phyloP scores from a whole-genome alignment of 2,329 filamentous ascomycete genomes.

The Penicillium sp. region DNA sequence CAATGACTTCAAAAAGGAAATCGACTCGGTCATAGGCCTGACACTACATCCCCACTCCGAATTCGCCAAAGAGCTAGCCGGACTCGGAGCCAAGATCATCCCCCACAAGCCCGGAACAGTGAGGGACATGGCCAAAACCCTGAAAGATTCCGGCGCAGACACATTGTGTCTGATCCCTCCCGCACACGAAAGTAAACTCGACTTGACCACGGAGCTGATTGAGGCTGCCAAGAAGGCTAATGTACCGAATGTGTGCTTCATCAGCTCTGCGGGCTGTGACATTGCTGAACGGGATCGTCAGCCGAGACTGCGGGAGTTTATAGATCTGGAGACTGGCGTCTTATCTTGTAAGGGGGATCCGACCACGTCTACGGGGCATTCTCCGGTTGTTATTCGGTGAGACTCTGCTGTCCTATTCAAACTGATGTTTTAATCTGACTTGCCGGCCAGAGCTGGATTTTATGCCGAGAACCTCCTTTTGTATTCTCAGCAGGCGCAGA shows the following conservation, averaged over 20 bases:
- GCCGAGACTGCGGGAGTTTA: slow-evolving; percentile 54
- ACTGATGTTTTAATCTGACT: neutral
- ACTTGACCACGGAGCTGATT: slow-evolving; percentile 50
- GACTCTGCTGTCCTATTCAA: neutral
- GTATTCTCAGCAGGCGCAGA: slow-evolving; percentile 50
- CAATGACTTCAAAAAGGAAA: slow-evolving; percentile 44
- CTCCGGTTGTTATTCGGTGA: slow-evolving; percentile 51
- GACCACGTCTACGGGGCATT: slow-evolving; percentile 41
- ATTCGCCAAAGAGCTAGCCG: slow-evolving; percentile 44
- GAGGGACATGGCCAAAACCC: slow-evolving; percentile 39
- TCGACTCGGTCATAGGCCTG: slow-evolving; percentile 47
- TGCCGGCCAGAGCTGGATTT: slow-evolving; percentile 46
- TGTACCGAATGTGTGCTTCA: slow-evolving; percentile 50
- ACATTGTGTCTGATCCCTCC: slow-evolving; percentile 55
- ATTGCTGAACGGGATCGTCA: slow-evolving; percentile 53
- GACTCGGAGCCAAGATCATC: slow-evolving; percentile 47
- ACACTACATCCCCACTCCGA: slow-evolving; percentile 42
- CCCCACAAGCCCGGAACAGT: slow-evolving; percentile 46
- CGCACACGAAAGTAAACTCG: slow-evolving; percentile 49
- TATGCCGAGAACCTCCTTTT: slow-evolving; percentile 56
- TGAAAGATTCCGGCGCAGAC: slow-evolving; percentile 49
- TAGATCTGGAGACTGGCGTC: slow-evolving; percentile 51
- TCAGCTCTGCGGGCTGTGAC: slow-evolving; percentile 54
- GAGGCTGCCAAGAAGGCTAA: slow-evolving; percentile 49
- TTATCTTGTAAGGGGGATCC: slow-evolving; percentile 49